phyloP scores from a whole-genome alignment of 2,329 filamentous ascomycete species.

The Xylaria sp. region DNA sequence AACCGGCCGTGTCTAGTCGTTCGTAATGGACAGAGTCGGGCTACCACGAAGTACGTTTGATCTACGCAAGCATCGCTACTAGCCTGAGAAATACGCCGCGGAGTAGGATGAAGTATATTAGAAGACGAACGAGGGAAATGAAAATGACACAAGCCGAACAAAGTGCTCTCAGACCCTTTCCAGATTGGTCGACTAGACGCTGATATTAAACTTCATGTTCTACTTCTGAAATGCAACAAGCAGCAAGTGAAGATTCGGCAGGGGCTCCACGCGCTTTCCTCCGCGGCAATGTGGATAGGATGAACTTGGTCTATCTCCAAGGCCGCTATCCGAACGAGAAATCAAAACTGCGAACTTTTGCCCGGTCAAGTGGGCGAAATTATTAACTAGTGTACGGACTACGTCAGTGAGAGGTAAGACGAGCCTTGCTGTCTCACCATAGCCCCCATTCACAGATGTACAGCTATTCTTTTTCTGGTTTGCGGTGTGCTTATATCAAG shows the following conservation, averaged over 20 bases:
- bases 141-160: background rate
- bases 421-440: constrained; percentile 3
- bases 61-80: background rate
- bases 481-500: background rate
- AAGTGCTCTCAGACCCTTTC: background rate
- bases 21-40: background rate
- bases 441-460: background rate
- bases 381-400: background rate
- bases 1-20: background rate
- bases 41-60: background rate
- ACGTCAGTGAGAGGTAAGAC: background rate
- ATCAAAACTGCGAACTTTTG: background rate
- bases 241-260: constrained; percentile 20
- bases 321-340: background rate
- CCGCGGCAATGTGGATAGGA: background rate
- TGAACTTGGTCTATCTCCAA: background rate
- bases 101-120: background rate
- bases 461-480: background rate
- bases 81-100: background rate
- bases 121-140: background rate
- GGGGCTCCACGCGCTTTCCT: constrained; percentile 7
- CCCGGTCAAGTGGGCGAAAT: background rate
- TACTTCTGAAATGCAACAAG: constrained; percentile 1
- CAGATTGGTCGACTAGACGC: background rate
- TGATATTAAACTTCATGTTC: background rate